Percentiles rank a stretch among this genome's conserved stretches.
Evolutionary conservation across 192 early-diverging fungal genomes (phyloP).

Genomic region (Thamnidium elegans): DNA sequence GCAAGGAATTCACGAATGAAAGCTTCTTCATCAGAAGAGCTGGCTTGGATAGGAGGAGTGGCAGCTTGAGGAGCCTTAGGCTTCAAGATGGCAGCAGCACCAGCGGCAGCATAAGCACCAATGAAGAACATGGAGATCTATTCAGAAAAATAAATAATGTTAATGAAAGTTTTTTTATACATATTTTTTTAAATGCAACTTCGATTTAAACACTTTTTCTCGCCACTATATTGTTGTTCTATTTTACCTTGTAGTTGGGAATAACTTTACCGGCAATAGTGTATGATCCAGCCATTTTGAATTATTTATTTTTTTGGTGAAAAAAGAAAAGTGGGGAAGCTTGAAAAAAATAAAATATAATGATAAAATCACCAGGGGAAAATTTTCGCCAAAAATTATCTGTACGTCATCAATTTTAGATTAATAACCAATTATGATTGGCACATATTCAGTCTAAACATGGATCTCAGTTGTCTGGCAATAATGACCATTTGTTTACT

Average conservation of each 20-base stretch:
- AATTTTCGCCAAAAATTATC: neutral
- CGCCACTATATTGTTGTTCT: neutral
- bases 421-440: too few relatives aligned
- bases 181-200: neutral
- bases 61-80: constrained; percentile 28
- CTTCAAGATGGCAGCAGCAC: constrained; percentile 20
- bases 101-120: constrained; percentile 31
- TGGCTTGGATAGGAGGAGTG: constrained; percentile 43
- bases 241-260: constrained; percentile 35
- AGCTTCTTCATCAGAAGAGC: constrained; percentile 43
- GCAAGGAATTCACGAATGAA: constrained; percentile 48
- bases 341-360: neutral
- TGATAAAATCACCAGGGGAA: neutral
- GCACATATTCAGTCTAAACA: too few relatives aligned
- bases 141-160: neutral
- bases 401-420: too few relatives aligned
- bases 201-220: neutral
- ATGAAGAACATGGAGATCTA: constrained; percentile 40
- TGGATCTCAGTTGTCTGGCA: too few relatives aligned
- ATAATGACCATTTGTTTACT: too few relatives aligned
- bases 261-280: constrained; percentile 35
- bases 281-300: constrained; percentile 40
- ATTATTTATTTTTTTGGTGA: neutral
- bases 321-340: neutral
- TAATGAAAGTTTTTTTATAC: neutral